Base-by-base conservation (phyloP, 2,329 filamentous ascomycete species). In the Botrytis sinoallii region DNA sequence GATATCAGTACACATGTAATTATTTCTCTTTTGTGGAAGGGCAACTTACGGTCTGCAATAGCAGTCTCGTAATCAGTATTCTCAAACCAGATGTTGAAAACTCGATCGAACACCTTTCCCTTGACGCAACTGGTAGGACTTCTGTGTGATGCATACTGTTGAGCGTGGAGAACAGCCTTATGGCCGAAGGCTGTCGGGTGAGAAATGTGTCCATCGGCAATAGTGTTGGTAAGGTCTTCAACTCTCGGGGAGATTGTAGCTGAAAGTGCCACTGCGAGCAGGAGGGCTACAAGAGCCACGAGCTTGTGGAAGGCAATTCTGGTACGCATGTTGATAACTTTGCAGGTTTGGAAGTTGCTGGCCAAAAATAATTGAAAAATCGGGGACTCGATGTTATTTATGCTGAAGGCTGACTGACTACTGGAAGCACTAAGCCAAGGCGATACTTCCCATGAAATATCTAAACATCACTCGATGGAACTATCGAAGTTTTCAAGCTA, bases 51-150 rank as follows among this genome's bases (percentile, higher is more conserved):
- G 81, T 94, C 91, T 25, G 85, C 87, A 55, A 84, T 84, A 2
- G 92, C 89, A 79, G 90, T 87, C 70, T 88, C 86, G 77, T 88
- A 94, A 82, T 90, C 86, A 67, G 90, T 92, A 81, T 95, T 95
- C 84, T 95, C 93, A 66, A 94, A 86, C 90, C 91, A 95, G 81
- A 95, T 89, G 5, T n/a, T 73, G 90, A 88, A 72, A 89, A 89
- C 75, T 93, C 92, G 89, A 80, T 94, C 88, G 80, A 95, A 95
- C 0, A 86, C 89, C 80, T 91, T 89, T 75, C 93, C 93, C 80
- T 89, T 86, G 70, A 94, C 89, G 78, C 89, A 81, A 80, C 86
- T 90, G 46, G 86, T 89, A 2, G 90, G 89, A 75, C 88, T 89
- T 75, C 83, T 82, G 1, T 90, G 90, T 79, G 86, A 85, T 18